Evolutionary conservation across 2,329 filamentous ascomycete genomes (phyloP), one percentile per base, ranked within the genome.

Genomic region (Anisogramma anomala): DNA sequence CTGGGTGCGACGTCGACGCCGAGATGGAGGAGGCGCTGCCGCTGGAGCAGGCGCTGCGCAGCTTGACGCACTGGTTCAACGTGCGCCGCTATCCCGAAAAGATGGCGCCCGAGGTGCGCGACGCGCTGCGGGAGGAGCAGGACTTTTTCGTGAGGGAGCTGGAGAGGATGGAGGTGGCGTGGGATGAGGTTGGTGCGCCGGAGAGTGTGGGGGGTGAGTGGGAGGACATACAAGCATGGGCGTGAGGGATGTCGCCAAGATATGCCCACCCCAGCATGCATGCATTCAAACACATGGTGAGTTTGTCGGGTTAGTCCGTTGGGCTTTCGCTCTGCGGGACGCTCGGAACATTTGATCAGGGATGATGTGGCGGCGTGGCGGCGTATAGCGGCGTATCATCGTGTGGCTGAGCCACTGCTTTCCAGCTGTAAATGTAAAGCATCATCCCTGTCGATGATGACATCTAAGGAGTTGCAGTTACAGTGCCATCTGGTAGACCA

Each of bases 41-140:
- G 2, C 69, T 95, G 6, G 91, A 98, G 62, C 88, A 95, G 65
- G 87, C 86, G 1, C 68, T 96, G 33, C 71, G 91, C 32, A 85
- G 84, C 31, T 62, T 98, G 49, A 95, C 89, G 39, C 87, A 95
- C 59, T 98, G 91, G 87, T 85, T 84, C 67, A 94, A 95, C 59
- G 67, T 94, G 52, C 74, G 84, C 43, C 65, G 77, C 48, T 95
- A 93, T 55, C 83, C 84, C 15, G 82, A 87, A 44, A 75, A 80
- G 43, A 84, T 94, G 72, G 78, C 70, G 15, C 59, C 64, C 10
- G 73, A 72, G 43, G 63, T 73, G 36, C 56, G 72, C 13, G 66
- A 69, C 8, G 69, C 80, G 33, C 65, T 83, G 57, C 71, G 76
- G 38, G 80, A 84, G 55, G 81, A 87, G 59, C 73, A 82, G 48